Percentiles rank a stretch among this genome's conserved stretches.
Conservation (phyloP, 2,329 filamentous ascomycete genomes). For the Colletotrichum simmondsii region DNA sequence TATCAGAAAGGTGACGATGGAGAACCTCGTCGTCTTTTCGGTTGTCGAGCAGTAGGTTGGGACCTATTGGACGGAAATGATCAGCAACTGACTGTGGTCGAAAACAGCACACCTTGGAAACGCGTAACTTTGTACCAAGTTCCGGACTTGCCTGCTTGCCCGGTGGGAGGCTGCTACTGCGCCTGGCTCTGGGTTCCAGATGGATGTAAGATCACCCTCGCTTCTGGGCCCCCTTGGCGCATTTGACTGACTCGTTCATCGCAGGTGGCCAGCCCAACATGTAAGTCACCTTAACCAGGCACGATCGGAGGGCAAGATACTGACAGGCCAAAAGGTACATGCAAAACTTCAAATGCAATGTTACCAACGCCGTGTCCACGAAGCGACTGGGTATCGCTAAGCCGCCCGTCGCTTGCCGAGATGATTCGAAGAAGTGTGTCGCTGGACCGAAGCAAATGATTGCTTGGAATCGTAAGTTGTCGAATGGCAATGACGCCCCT, state of each 20-base stretch:
- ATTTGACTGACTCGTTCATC: neutral
- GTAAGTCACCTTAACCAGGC: neutral
- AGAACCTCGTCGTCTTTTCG: slow-evolving; percentile 63
- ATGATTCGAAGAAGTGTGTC: slow-evolving; percentile 53
- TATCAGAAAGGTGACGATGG: slow-evolving; percentile 57
- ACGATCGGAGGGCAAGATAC: neutral
- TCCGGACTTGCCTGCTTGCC: slow-evolving; percentile 41
- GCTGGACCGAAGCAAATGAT: slow-evolving; percentile 62
- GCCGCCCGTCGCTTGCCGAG: slow-evolving; percentile 53
- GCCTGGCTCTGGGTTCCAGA: slow-evolving; percentile 46
- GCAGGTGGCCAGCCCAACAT: slow-evolving; percentile 39
- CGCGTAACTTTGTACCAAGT: slow-evolving; percentile 43
- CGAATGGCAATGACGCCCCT: neutral
- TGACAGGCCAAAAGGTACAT: slow-evolving; percentile 47
- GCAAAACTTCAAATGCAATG: slow-evolving; percentile 60
- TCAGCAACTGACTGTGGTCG: neutral
- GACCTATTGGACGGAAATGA: neutral
- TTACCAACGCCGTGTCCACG: slow-evolving; percentile 54
- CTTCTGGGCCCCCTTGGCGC: neutral
- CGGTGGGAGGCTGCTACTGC: slow-evolving; percentile 43
- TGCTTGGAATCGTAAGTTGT: slow-evolving; percentile 53
- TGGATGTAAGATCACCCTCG: slow-evolving; percentile 34
- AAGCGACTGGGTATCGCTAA: slow-evolving; percentile 52
- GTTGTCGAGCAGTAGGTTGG: slow-evolving; percentile 52
- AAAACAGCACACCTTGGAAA: slow-evolving; percentile 42